Percentiles rank a stretch among this genome's conserved stretches.
phyloP scores from a whole-genome alignment of 345 rosid genomes.

The Gossypium turneri region DNA sequence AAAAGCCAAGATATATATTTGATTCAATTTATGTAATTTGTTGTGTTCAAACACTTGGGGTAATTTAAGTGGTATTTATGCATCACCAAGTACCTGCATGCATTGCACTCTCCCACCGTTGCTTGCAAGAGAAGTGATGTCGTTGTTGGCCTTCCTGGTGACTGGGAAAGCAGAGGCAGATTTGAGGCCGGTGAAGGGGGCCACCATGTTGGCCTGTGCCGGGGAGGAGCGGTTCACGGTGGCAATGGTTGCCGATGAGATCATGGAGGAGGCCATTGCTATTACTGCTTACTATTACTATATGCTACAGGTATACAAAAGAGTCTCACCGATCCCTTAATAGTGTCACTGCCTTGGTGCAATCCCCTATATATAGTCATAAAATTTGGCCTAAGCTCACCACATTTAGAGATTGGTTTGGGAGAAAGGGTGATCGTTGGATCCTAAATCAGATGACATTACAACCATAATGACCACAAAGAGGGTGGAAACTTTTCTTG shows the following conservation, averaged over 20 bases:
- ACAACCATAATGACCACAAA: constrained; percentile 5
- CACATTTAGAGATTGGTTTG: constrained; percentile 13
- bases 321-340: background rate
- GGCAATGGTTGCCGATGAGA: constrained; percentile 52
- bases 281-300: background rate
- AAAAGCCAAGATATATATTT: background rate
- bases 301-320: background rate
- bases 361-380: constrained; percentile 34
- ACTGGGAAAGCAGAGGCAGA: constrained; percentile 16
- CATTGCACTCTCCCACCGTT: constrained; percentile 18
- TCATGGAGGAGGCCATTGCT: constrained; percentile 54
- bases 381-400: constrained; percentile 19
- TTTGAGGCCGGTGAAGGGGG: constrained; percentile 17
- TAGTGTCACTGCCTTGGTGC: background rate
- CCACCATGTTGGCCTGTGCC: constrained; percentile 15
- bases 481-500: background rate
- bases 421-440: constrained; percentile 30
- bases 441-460: constrained; percentile 9
- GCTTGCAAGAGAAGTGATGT: constrained; percentile 17
- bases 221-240: constrained; percentile 27
- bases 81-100: constrained; percentile 12
- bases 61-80: too few species aligned
- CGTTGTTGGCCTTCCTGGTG: constrained; percentile 16
- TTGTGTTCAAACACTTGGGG: too few species aligned
- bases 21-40: too few species aligned